Evolutionary conservation across 768 basidiomycete genomes (phyloP).

Genomic region (Naganishia vaughanmartiniae): DNA sequence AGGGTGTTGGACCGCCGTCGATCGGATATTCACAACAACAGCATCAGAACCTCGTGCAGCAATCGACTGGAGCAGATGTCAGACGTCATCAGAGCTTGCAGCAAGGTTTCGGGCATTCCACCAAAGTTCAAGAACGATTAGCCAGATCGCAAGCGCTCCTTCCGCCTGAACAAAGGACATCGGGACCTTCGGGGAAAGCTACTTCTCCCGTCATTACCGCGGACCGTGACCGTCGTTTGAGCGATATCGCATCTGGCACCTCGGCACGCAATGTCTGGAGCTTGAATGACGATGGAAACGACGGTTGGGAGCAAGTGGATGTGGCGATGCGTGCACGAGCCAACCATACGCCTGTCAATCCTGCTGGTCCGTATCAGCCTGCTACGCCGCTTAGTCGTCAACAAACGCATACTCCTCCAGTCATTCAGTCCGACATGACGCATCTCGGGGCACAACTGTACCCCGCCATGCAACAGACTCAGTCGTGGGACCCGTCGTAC

Average conservation of each 20-base stretch:
- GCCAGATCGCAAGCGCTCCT: constrained; percentile 31
- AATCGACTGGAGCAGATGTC: constrained; percentile 4
- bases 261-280: neutral
- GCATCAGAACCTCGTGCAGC: neutral
- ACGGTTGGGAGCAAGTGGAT: constrained; percentile 18
- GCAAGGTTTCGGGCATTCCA: constrained; percentile 28
- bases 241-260: neutral
- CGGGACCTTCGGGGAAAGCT: neutral
- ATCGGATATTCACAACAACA: neutral
- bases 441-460: neutral
- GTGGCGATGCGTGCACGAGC: constrained; percentile 15
- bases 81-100: constrained; percentile 28
- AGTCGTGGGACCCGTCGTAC: neutral
- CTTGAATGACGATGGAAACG: neutral
- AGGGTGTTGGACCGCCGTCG: neutral
- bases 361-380: neutral
- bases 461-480: neutral
- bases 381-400: constrained; percentile 1
- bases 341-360: neutral
- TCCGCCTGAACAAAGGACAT: constrained; percentile 28
- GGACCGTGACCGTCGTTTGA: neutral
- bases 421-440: neutral
- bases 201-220: neutral
- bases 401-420: constrained; percentile 12
- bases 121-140: constrained; percentile 28